Base-by-base conservation (phyloP, 2,329 filamentous ascomycete genomes). In the Ophiostoma sp. region DNA sequence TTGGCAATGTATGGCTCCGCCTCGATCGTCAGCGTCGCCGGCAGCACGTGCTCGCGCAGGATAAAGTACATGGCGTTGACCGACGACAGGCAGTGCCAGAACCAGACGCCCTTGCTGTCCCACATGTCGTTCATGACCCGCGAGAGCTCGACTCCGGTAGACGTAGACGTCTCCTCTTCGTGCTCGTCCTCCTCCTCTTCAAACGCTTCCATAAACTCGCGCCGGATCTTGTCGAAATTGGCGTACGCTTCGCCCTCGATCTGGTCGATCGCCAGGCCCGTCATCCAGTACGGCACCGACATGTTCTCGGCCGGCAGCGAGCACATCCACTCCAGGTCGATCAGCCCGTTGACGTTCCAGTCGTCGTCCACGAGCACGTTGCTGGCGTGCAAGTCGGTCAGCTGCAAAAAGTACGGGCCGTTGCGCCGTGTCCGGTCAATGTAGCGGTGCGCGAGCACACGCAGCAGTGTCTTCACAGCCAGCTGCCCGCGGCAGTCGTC, bases 271-370 rank as follows among this genome's bases (percentile, higher is more conserved):
- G 65, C 39, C 65, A 67, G 23, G 23, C 39, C 39, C 60, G 75
- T 78, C 52, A 79, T 74, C 77, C 74, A 79, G 71, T 76, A 75
- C 33, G 76, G 76, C 36, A 76, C 73, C 1, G 66, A n/a, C 62
- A 77, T 73, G 73, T 72, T 76, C 70, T 77, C 76, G 10, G 70
- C 68, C 67, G 77, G 77, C 62, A 77, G 71, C 23, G 77, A 72
- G 72, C 75, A 76, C 41, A 77, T 72, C 76, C 75, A 78, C 72
- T 79, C 77, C 64, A 76, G 74, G 69, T 79, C 77, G n/a, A 78
- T 76, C 3, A 78, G 68, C 72, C 75, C 75, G 35, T 75, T 78
- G 57, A 78, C 73, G 67, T 79, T 78, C 76, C 76, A 77, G 65
- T 77, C 69, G 71, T 76, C 69, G 72, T 79, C 77, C 62, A 78